phyloP scores from a whole-genome alignment of 129 eudicot species.

The Silybum marianum region DNA sequence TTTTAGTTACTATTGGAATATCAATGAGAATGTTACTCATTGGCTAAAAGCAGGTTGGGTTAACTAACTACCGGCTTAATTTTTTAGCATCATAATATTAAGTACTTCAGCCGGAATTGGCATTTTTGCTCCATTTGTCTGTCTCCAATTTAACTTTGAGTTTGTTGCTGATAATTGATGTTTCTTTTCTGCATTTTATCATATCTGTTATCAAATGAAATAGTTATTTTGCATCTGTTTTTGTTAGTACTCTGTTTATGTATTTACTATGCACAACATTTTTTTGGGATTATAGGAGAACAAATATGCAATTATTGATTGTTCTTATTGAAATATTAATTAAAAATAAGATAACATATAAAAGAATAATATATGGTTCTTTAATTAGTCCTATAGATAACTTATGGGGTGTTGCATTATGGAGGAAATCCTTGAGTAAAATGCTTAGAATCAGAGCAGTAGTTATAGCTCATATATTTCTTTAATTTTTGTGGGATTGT shows the following conservation, averaged over 20 bases:
- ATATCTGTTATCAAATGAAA: neutral
- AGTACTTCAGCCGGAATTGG: neutral
- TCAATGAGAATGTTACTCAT: neutral
- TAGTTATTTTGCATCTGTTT: neutral
- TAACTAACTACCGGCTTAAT: neutral
- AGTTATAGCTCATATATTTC: constrained; percentile 57
- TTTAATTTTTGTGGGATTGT: too few relatives aligned
- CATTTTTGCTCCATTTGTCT: neutral
- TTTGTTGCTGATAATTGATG: neutral
- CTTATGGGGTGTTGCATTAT: constrained; percentile 33
- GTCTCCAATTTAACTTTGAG: too few relatives aligned
- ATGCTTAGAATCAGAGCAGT: constrained; percentile 47
- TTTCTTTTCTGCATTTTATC: neutral
- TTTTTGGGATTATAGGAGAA: constrained; percentile 63
- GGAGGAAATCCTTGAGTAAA: constrained; percentile 53
- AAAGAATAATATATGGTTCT: too few relatives aligned
- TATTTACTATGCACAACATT: neutral
- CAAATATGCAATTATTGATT: constrained; percentile 83
- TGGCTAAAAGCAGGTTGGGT: neutral
- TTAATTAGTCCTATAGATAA: too few relatives aligned
- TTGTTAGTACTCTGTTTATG: neutral
- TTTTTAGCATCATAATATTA: neutral
- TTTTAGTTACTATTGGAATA: neutral
- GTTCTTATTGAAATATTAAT: too few relatives aligned
- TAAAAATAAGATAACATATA: too few relatives aligned